These are phyloP conservation scores for Hypoxylon sp. DNA, from an alignment of 2,329 filamentous ascomycete genomes.

Conservation along the genomic window DNA sequence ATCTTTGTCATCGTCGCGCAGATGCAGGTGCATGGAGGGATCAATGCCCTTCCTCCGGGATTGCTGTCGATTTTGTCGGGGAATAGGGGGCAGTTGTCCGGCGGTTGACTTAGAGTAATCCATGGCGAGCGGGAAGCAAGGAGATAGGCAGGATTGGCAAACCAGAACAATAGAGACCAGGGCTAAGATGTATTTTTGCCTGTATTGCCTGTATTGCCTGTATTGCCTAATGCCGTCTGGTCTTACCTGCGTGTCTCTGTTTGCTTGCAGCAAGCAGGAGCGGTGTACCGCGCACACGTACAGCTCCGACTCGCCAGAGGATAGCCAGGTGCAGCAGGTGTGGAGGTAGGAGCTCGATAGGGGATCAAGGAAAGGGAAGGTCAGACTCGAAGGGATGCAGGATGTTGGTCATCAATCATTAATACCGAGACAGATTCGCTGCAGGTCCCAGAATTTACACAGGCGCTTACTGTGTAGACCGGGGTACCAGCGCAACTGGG, in stretches of 20 bases:
- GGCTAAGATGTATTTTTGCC: constrained; percentile 34
- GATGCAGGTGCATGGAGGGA: constrained; percentile 49
- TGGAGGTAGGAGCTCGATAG: constrained; percentile 12
- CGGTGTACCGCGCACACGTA: constrained; percentile 4
- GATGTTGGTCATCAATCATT: constrained; percentile 35
- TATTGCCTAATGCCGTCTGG: constrained; percentile 43
- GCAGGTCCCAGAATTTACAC: constrained; percentile 34
- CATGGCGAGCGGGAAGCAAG: constrained; percentile 39
- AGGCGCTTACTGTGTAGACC: constrained; percentile 34
- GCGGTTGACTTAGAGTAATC: constrained; percentile 39
- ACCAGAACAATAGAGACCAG: constrained; percentile 28
- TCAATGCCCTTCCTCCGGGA: constrained; percentile 50
- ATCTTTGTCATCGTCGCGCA: constrained; percentile 45
- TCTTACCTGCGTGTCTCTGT: constrained; percentile 37
- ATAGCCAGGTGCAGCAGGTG: constrained; percentile 23
- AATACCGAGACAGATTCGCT: constrained; percentile 33
- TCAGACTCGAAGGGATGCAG: constrained; percentile 32
- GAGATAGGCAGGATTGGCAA: constrained; percentile 18
- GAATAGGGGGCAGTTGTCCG: constrained; percentile 46
- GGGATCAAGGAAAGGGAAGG: constrained; percentile 25
- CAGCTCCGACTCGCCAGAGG: constrained; percentile 23
- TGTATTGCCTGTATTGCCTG: no score
- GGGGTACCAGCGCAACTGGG: constrained; percentile 21
- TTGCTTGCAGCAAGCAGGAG: constrained; percentile 27
- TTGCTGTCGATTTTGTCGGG: constrained; percentile 49